Conservation (phyloP, 345 rosid species). For the Moricandia moricandioides region DNA sequence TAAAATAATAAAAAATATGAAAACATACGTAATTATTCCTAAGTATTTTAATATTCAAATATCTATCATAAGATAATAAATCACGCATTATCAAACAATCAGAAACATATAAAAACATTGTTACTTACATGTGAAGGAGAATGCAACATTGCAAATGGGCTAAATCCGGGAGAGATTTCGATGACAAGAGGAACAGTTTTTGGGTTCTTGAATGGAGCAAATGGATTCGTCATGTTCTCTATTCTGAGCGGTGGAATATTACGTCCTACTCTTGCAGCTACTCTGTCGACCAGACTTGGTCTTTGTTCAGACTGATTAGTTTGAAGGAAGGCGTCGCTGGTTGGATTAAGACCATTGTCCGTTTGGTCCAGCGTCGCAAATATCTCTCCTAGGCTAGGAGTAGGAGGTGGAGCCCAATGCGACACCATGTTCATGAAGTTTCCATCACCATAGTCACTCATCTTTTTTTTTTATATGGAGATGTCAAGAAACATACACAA, state of each 20-base stretch:
- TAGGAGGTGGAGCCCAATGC: not conserved
- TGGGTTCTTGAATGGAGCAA: not conserved
- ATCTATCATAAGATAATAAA: not conserved
- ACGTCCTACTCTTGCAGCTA: slow-evolving; percentile 2
- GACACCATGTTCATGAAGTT: slow-evolving; percentile 1
- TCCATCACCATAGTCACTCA: slow-evolving; percentile 2
- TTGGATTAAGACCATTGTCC: slow-evolving; percentile 7
- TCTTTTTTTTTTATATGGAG: not conserved
- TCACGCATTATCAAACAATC: not conserved
- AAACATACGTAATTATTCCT: not conserved
- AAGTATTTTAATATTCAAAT: not conserved
- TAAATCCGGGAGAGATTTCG: slow-evolving; percentile 23
- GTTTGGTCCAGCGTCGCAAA: not conserved
- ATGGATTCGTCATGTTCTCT: not conserved
- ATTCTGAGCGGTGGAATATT: not conserved
- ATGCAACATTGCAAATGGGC: slow-evolving; percentile 17
- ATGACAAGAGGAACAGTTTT: not conserved
- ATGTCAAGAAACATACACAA: not conserved
- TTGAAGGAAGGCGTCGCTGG: slow-evolving; percentile 9
- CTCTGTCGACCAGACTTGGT: slow-evolving; percentile 12
- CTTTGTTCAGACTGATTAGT: not conserved
- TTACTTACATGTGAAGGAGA: slow-evolving; percentile 23
- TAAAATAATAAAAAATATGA: not conserved
- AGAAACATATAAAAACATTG: not conserved
- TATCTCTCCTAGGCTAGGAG: slow-evolving; percentile 5